Base-by-base conservation (phyloP, 306 rosid genomes). In the Mimosa bimucronata region DNA sequence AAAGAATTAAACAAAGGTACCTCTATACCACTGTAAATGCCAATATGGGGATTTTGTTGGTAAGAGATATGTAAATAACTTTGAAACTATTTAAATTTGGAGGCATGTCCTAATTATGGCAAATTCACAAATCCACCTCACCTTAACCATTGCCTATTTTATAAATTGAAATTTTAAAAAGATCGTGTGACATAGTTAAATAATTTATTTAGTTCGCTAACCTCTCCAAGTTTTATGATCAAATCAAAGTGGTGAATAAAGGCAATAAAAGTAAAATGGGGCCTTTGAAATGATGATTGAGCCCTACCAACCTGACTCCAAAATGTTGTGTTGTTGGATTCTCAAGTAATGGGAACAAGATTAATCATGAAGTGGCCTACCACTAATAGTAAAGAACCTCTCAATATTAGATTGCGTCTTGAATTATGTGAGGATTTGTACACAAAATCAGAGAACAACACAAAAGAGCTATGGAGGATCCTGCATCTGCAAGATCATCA, bases 101-200 rank as follows among this genome's bases (percentile, higher is more conserved):
- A 41, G 45, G 1, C 4, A 44, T 44, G 0, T 44, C 5, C 15
- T 12, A 1, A 44, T 40, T 2, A 7, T 40, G 0, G 2, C 2
- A 3, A 41, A 0, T 40, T 1, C 0, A 2, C 1, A 12, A 2
- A 41, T 3, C 13, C 13, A 41, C 7, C 13, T 0, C 2, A 0
- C 0, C 0, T 41, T 7, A 41, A 41, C 2, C 10, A 7, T 37
- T 41, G 7, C 2, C 44, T 40, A 40, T 40, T 0, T n/a, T n/a
- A n/a, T n/a, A n/a, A n/a, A n/a, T n/a, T n/a, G n/a, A n/a, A n/a
- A n/a, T n/a, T n/a, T n/a, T n/a, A n/a, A n/a, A n/a, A n/a, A n/a
- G n/a, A n/a, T n/a, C n/a, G n/a, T n/a, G n/a, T n/a, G n/a, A 34
- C 38, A 34, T 34, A 34, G 38, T 34, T 34, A 34, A 34, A 6